Conservation (phyloP, 2,329 filamentous ascomycete species). For the Pseudogymnoascus pannorum region DNA sequence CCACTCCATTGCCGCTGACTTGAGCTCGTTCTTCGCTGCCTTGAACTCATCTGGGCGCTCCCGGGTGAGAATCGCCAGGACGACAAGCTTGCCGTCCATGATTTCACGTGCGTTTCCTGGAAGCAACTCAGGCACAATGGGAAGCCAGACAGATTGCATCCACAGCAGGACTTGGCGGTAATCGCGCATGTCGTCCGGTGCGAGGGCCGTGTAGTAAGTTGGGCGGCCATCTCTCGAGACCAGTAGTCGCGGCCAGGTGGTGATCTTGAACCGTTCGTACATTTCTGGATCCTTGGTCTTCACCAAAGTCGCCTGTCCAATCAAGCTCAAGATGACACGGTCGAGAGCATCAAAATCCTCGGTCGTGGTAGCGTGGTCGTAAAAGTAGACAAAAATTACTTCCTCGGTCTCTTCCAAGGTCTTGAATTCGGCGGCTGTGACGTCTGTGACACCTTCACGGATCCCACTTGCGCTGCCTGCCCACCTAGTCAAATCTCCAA, state of each 20-base stretch:
- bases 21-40: conserved; percentile 77
- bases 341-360: conserved; percentile 91
- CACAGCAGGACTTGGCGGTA: conserved; percentile 71
- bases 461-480: conserved; percentile 79
- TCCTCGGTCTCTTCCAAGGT: conserved; percentile 87
- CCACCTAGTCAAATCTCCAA: conserved; percentile 84
- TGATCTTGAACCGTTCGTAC: conserved; percentile 83
- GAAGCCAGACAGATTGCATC: conserved; percentile 96
- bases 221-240: conserved; percentile 84
- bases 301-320: conserved; percentile 86
- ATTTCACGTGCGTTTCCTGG: conserved; percentile 87
- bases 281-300: conserved; percentile 77
- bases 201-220: conserved; percentile 81
- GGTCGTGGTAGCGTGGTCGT: conserved; percentile 85
- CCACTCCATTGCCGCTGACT: conserved; percentile 93
- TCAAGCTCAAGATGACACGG: conserved; percentile 75
- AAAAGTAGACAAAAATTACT: conserved; percentile 96
- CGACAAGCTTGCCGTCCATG: conserved; percentile 92
- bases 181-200: conserved; percentile 88
- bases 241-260: conserved; percentile 88
- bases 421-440: conserved; percentile 69
- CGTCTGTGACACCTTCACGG: conserved; percentile 68
- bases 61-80: conserved; percentile 79
- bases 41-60: conserved; percentile 73
- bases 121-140: conserved; percentile 89